Evolutionary conservation across 768 basidiomycete genomes (phyloP).

Genomic region (Lanmaoa rubissima): DNA sequence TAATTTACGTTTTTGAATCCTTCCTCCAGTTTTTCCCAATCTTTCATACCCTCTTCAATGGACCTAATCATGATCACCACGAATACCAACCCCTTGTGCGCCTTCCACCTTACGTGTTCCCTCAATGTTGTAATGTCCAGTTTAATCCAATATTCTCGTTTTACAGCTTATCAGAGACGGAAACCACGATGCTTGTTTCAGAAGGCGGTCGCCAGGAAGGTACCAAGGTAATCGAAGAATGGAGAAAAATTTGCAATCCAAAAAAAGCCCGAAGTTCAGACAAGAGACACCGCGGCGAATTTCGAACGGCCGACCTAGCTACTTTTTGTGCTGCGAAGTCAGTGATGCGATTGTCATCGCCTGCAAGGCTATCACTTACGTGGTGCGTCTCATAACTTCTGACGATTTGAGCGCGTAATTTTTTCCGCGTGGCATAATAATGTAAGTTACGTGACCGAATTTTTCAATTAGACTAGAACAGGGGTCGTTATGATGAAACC

Average conservation of each 20-base stretch:
- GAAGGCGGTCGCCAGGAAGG: conserved; percentile 7
- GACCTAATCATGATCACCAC: conserved; percentile 13
- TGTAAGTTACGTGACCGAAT: background rate
- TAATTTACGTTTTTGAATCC: conserved; percentile 13
- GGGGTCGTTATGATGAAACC: conserved; percentile 7
- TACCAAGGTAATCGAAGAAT: conserved; percentile 19
- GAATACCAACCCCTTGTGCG: conserved; percentile 14
- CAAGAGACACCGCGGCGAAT: conserved; percentile 31
- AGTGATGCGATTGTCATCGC: conserved; percentile 17
- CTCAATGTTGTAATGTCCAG: conserved; percentile 20
- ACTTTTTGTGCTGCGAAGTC: conserved; percentile 13
- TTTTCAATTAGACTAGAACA: conserved; percentile 10
- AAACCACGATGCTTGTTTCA: conserved; percentile 14
- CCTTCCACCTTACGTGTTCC: background rate
- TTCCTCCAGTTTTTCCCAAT: background rate
- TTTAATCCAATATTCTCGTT: conserved; percentile 10
- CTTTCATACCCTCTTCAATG: conserved; percentile 22
- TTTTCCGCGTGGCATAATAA: conserved; percentile 9
- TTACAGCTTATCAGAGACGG: conserved; percentile 5
- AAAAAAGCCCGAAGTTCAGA: conserved; percentile 11
- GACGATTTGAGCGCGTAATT: conserved; percentile 9
- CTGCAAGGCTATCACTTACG: conserved; percentile 25
- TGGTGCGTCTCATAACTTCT: conserved; percentile 16
- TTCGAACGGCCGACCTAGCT: conserved; percentile 9
- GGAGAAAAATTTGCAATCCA: conserved; percentile 18